These are phyloP conservation scores for Raddia distichophylla DNA, from an alignment of 176 grass and related monocot genomes.

Conservation along the genomic window DNA sequence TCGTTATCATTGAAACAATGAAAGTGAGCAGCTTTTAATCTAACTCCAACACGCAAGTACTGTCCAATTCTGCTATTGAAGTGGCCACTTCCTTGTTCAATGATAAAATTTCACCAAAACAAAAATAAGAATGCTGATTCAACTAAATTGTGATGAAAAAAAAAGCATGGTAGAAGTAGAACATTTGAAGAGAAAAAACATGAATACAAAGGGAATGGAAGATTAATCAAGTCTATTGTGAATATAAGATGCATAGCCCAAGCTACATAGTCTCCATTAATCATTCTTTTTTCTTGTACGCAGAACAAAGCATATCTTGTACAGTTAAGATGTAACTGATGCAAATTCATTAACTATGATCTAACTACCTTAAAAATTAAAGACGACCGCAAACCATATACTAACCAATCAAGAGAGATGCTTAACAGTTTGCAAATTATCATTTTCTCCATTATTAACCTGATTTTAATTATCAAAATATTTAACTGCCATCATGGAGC, in stretches of 20 bases:
- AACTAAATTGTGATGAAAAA: neutral
- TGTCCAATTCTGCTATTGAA: neutral
- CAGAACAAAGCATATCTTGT: neutral
- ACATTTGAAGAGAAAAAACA: neutral
- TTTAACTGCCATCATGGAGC: neutral
- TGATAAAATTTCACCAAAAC: neutral
- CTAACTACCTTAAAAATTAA: neutral
- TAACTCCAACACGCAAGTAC: neutral
- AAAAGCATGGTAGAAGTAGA: neutral
- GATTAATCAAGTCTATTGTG: neutral
- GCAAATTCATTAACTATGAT: conserved; percentile 2
- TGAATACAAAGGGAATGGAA: neutral
- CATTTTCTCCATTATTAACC: neutral
- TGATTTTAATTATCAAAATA: neutral
- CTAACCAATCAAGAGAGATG: conserved; percentile 7
- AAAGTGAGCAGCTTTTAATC: neutral
- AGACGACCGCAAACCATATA: neutral
- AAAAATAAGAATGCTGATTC: neutral
- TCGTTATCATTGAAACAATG: neutral
- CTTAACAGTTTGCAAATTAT: conserved; percentile 11
- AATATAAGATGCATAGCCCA: neutral
- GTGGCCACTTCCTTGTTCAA: neutral
- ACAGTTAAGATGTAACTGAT: neutral
- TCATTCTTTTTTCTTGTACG: neutral
- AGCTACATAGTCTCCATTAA: neutral